Base-by-base conservation (phyloP, 495 filamentous ascomycete genomes). In the Emericellopsis terricola region DNA sequence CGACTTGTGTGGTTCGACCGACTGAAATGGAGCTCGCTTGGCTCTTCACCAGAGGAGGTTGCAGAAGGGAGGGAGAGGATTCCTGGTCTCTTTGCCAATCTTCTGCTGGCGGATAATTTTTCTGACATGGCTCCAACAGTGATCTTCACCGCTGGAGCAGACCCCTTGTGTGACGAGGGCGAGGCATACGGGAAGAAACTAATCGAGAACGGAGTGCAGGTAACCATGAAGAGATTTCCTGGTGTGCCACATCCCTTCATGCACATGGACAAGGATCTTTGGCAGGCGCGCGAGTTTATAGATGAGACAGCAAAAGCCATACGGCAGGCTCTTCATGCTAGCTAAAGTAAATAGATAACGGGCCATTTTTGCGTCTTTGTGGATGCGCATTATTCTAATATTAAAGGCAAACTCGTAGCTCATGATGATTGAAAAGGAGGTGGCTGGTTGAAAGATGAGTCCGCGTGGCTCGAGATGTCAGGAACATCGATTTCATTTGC, bases 111-210 rank as follows among this genome's bases (percentile, higher is more conserved):
- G 3, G 47, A 57, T 1, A 51, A 62, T 37, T 67, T 58, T 41
- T 46, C 31, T 2, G 41, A 44, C 1, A 41, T 69, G 8, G 53
- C 59, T 20, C 52, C 55, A 13, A 67, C 64, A 1, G 59, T 62
- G 19, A 52, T 69, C 15, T 51, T 58, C 19, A 68, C 64, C 0
- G 63, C 55, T 10, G 59, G 60, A 8, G 55, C 53, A 34, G 65
- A 69, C 36, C 58, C 63, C 1, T 36, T 69, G 33, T 41, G 65
- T 1, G 65, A 68, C 41, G 65, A 69, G 43, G 65, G 64, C 0
- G 64, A 67, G 45, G 59, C 59, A 0, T 69, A 68, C 39, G 64
- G 52, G 1, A 37, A 42, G 38, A 60, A 59, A 36, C 44, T 69
- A 13, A 38, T 65, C 17, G 53, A 59, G 24, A 55, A 48, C 1